Evolutionary conservation across 495 filamentous ascomycete species (phyloP).

Genomic region (Podospora appendiculata): DNA sequence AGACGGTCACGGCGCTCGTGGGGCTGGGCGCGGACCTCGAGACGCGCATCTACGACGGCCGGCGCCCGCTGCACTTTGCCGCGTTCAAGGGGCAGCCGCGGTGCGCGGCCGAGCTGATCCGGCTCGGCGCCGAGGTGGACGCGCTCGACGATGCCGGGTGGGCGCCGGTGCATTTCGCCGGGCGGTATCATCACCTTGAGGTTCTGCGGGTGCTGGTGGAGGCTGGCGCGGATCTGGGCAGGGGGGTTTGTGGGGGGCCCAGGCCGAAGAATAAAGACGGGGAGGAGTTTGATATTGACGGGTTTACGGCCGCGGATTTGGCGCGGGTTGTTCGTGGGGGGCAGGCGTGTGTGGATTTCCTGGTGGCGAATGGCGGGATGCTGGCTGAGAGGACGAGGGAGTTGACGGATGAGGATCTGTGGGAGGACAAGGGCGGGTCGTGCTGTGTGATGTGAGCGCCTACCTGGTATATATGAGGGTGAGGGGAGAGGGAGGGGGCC

Average conservation of each 20-base stretch:
- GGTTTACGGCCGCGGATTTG: constrained; percentile 3
- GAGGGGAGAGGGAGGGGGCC: too few relatives aligned
- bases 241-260: neutral
- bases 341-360: neutral
- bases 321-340: constrained; percentile 1
- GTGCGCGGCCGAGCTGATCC: constrained; percentile 1
- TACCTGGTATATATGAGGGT: too few relatives aligned
- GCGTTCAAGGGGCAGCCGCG: constrained; percentile 1
- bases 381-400: constrained; percentile 1
- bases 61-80: constrained; percentile 3
- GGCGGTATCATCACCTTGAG: neutral
- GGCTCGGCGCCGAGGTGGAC: neutral
- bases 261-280: constrained; percentile 2
- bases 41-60: neutral
- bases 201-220: neutral
- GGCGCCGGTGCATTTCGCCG: constrained; percentile 3
- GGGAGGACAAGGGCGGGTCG: neutral
- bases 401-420: constrained; percentile 2
- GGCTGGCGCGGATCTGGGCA: neutral
- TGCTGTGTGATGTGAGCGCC: constrained; percentile 4
- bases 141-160: neutral
- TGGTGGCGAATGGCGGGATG: neutral
- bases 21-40: constrained; percentile 1
- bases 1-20: neutral
- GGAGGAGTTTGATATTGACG: constrained; percentile 1